These are phyloP conservation scores for Petrea volubilis DNA, from an alignment of 257 asterid species.

Conservation along the genomic window DNA sequence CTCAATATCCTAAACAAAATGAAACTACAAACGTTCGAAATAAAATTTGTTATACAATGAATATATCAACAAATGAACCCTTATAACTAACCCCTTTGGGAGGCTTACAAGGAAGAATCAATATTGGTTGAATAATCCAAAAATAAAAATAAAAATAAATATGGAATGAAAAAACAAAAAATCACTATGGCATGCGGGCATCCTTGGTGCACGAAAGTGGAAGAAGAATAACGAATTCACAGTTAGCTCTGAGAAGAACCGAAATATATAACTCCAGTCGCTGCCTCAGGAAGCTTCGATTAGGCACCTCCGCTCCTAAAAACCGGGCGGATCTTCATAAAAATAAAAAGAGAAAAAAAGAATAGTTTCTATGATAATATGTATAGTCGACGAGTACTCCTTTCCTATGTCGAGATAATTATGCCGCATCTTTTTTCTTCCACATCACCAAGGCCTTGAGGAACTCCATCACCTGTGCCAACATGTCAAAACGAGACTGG, in stretches of 20 bases:
- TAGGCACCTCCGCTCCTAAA: slow-evolving; percentile 63
- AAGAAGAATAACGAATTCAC: slow-evolving; percentile 15
- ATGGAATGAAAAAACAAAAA: neutral
- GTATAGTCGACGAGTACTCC: neutral
- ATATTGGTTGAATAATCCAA: neutral
- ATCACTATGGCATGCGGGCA: slow-evolving; percentile 40
- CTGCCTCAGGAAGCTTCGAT: slow-evolving; percentile 22
- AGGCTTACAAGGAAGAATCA: slow-evolving; percentile 19
- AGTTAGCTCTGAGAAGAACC: slow-evolving; percentile 26
- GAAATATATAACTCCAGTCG: neutral
- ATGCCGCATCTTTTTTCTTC: slow-evolving; percentile 52
- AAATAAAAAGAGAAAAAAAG: slow-evolving; percentile 1
- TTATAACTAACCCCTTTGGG: slow-evolving; percentile 32
- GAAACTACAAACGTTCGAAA: neutral
- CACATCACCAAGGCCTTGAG: slow-evolving; percentile 69
- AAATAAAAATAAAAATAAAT: too few species aligned
- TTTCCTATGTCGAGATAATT: slow-evolving; percentile 18
- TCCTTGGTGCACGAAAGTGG: slow-evolving; percentile 47
- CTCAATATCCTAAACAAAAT: neutral
- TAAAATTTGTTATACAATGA: neutral
- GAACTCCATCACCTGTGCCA: slow-evolving; percentile 77
- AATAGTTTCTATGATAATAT: slow-evolving; percentile 22
- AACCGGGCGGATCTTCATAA: slow-evolving; percentile 27
- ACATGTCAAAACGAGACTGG: neutral
- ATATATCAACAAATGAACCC: slow-evolving; percentile 37